These are phyloP conservation scores for Leptosphaerulina australis DNA, from an alignment of 2,329 filamentous ascomycete genomes.

Conservation along the genomic window DNA sequence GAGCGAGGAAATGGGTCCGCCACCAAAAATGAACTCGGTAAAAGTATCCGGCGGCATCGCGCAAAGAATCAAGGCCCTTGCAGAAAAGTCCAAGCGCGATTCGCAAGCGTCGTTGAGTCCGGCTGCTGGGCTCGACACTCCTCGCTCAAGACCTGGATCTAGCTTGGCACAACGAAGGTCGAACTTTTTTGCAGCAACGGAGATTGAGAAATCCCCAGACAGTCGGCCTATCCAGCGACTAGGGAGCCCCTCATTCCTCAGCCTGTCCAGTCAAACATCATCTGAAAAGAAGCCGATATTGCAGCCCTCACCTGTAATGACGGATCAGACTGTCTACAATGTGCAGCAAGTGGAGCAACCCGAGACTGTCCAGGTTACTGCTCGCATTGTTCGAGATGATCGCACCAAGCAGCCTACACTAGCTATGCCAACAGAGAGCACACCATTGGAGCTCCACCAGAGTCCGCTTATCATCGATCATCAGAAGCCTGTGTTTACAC, in stretches of 20 bases:
- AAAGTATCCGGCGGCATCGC: conserved; percentile 91
- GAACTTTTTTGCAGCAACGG: conserved; percentile 46
- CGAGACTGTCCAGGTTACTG: conserved; percentile 87
- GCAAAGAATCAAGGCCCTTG: conserved; percentile 89
- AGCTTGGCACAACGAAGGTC: conserved; percentile 48
- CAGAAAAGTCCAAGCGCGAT: conserved; percentile 70
- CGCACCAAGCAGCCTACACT: conserved; percentile 39
- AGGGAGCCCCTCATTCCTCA: conserved; percentile 39
- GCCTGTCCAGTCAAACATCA: conserved; percentile 34
- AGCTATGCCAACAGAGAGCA: conserved; percentile 58
- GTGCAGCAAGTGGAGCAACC: conserved; percentile 54
- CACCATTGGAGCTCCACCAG: conserved; percentile 57
- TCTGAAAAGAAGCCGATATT: conserved; percentile 33
- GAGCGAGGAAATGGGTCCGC: conserved; percentile 14
- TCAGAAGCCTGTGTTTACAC: conserved; percentile 49
- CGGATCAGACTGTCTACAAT: conserved; percentile 48
- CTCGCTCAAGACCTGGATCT: conserved; percentile 28
- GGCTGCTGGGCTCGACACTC: conserved; percentile 5
- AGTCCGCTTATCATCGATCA: conserved; percentile 69
- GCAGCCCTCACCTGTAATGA: conserved; percentile 19
- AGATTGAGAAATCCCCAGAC: conserved; percentile 34
- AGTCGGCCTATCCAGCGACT: conserved; percentile 36
- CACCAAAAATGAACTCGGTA: conserved; percentile 66
- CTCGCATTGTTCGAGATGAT: conserved; percentile 76
- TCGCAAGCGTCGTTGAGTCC: conserved; percentile 36